phyloP scores from a whole-genome alignment of 768 basidiomycete species.

The Mycena galericulata region DNA sequence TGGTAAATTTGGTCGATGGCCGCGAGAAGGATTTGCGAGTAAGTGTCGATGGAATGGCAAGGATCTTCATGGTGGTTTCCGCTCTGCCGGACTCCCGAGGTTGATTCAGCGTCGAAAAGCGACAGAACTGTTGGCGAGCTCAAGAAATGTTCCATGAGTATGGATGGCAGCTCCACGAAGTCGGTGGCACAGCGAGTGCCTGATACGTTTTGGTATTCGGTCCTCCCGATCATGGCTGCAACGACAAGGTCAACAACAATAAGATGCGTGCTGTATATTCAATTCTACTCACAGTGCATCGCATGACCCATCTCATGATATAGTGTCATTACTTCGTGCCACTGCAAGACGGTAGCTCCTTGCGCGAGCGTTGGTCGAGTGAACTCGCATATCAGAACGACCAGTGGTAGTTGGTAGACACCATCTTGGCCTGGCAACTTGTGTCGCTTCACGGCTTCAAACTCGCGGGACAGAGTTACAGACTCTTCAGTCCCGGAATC shows the following conservation, averaged over 20 bases:
- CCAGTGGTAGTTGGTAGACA: constrained; percentile 88
- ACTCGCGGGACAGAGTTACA: constrained; percentile 65
- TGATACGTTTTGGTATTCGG: constrained; percentile 97
- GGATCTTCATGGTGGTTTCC: constrained; percentile 82
- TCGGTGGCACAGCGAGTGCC: constrained; percentile 98
- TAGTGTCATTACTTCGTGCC: constrained; percentile 94
- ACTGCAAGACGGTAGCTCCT: constrained; percentile 82
- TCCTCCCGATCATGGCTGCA: constrained; percentile 96
- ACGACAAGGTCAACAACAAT: constrained; percentile 4
- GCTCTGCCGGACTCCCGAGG: constrained; percentile 56
- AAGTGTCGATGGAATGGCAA: constrained; percentile 87
- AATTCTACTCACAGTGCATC: constrained; percentile 95
- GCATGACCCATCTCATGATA: constrained; percentile 99
- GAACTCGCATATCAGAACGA: constrained; percentile 93
- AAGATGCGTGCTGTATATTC: constrained; percentile 7
- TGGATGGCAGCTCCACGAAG: constrained; percentile 97
- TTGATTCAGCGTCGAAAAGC: constrained; percentile 73
- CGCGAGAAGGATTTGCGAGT: constrained; percentile 91
- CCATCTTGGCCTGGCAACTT: constrained; percentile 72
- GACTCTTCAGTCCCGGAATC: constrained; percentile 52
- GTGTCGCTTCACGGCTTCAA: constrained; percentile 73
- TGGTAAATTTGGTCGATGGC: constrained; percentile 93
- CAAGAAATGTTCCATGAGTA: constrained; percentile 98
- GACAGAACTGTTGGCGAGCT: constrained; percentile 86
- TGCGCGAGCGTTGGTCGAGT: constrained; percentile 66